Evolutionary conservation across 1,139 yeast species (phyloP).

Genomic region (Arxiozyma slooffiae): DNA sequence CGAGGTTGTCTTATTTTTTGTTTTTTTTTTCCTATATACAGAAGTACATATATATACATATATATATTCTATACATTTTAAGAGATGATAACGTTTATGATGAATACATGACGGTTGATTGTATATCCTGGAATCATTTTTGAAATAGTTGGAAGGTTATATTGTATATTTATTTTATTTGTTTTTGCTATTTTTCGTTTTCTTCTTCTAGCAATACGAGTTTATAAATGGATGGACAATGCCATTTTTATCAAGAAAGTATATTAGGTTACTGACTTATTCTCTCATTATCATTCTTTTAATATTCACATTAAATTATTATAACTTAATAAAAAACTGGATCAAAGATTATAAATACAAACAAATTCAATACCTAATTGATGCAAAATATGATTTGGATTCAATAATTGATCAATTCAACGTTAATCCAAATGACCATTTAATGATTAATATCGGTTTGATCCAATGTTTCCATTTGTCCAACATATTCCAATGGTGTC

Average conservation of each 20-base stretch:
- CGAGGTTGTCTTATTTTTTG: too few relatives aligned
- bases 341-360: slow-evolving; percentile 1
- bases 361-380: neutral
- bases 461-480: slow-evolving; percentile 17
- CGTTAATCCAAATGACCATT: neutral
- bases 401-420: neutral
- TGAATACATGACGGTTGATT: too few relatives aligned
- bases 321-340: slow-evolving; percentile 1
- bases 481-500: slow-evolving; percentile 11
- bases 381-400: neutral
- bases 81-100: too few relatives aligned
- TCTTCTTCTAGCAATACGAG: too few relatives aligned
- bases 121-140: too few relatives aligned
- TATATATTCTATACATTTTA: too few relatives aligned
- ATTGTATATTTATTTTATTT: too few relatives aligned
- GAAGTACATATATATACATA: too few relatives aligned
- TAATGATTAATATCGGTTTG: slow-evolving; percentile 15
- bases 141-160: too few relatives aligned
- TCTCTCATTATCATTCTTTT: neutral
- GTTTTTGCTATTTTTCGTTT: too few relatives aligned
- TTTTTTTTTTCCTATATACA: too few relatives aligned
- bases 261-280: neutral
- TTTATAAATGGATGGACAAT: neutral
- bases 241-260: slow-evolving; percentile 2
- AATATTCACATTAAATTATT: neutral